A percentile compares a stretch with the other conserved stretches of the same genome.
Evolutionary conservation across 208 protist genomes (phyloP).

Genomic region (Herpetomonas samuelpessoai): DNA sequence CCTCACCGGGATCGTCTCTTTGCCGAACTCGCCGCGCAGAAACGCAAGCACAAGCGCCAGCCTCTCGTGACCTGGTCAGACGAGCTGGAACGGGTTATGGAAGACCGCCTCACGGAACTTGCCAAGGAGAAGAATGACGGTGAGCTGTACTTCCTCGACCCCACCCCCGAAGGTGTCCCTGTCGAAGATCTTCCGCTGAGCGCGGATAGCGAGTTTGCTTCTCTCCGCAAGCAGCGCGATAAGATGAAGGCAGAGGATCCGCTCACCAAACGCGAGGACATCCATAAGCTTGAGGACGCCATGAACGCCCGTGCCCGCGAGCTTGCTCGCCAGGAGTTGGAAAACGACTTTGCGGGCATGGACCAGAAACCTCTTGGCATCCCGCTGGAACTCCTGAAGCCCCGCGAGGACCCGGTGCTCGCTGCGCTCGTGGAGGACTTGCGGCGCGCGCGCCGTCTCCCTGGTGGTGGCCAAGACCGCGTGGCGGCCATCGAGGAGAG

Average conservation of each 20-base stretch:
- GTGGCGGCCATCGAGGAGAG: slow-evolving; percentile 33
- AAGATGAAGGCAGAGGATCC: slow-evolving; percentile 39
- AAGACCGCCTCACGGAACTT: slow-evolving; percentile 52
- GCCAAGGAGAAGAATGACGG: slow-evolving; percentile 59
- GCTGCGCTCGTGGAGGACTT: slow-evolving; percentile 38
- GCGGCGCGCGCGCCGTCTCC: slow-evolving; percentile 26
- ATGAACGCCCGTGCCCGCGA: slow-evolving; percentile 50
- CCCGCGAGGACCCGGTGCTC: slow-evolving; percentile 44
- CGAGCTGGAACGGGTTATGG: slow-evolving; percentile 54
- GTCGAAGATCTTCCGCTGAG: slow-evolving; percentile 32
- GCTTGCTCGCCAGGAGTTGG: slow-evolving; percentile 41
- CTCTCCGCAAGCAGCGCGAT: slow-evolving; percentile 42
- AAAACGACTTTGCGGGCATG: slow-evolving; percentile 52
- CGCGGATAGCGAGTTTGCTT: slow-evolving; percentile 43
- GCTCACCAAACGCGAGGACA: slow-evolving; percentile 47
- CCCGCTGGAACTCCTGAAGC: slow-evolving; percentile 53
- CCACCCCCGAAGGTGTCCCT: slow-evolving; percentile 38
- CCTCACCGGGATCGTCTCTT: slow-evolving; percentile 66
- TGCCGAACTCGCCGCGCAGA: slow-evolving; percentile 42
- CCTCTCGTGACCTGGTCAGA: slow-evolving; percentile 34
- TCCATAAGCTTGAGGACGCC: slow-evolving; percentile 41
- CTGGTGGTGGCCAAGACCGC: slow-evolving; percentile 25
- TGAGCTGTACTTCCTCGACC: slow-evolving; percentile 77
- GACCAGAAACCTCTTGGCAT: slow-evolving; percentile 59
- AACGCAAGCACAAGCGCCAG: slow-evolving; percentile 34